A percentile compares a stretch with the other conserved stretches of the same genome.
phyloP scores from a whole-genome alignment of 2,329 filamentous ascomycete genomes.

The Hypoxylon sp. region DNA sequence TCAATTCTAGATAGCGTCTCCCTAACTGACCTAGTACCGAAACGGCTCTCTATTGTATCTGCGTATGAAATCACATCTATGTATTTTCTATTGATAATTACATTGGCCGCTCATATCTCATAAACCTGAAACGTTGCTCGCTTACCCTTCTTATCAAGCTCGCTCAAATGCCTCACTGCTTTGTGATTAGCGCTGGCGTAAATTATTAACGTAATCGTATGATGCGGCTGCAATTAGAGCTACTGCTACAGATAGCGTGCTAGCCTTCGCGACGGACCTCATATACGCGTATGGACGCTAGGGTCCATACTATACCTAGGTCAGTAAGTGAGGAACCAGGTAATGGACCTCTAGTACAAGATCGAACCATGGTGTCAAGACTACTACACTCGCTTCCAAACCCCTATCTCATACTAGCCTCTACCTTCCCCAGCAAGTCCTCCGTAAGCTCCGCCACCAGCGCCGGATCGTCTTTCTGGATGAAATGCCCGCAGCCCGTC shows the following conservation, averaged over 20 bases:
- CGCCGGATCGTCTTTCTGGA: slow-evolving; percentile 65
- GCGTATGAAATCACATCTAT: neutral
- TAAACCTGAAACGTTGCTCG: slow-evolving; percentile 32
- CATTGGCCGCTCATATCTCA: neutral
- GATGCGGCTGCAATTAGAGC: slow-evolving; percentile 2
- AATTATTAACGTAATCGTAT: neutral
- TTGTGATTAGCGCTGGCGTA: neutral
- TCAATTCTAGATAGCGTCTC: slow-evolving; percentile 2
- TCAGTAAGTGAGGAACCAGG: neutral
- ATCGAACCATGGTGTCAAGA: neutral
- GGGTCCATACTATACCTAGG: neutral
- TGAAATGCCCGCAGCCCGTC: slow-evolving; percentile 64
- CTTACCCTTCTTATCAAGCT: neutral
- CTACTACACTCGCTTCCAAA: neutral
- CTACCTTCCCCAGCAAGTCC: slow-evolving; percentile 34
- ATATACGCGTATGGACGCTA: no score
- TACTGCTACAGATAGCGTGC: neutral
- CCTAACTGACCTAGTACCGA: neutral
- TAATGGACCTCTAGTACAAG: neutral
- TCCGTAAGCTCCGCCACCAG: slow-evolving; percentile 54
- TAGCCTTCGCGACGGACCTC: neutral
- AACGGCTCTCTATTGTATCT: neutral
- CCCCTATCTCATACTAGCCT: neutral
- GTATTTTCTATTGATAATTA: neutral
- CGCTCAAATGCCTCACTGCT: neutral